These are phyloP conservation scores for Sporothrix protearum DNA, from an alignment of 2,329 filamentous ascomycete species.

Conservation along the genomic window DNA sequence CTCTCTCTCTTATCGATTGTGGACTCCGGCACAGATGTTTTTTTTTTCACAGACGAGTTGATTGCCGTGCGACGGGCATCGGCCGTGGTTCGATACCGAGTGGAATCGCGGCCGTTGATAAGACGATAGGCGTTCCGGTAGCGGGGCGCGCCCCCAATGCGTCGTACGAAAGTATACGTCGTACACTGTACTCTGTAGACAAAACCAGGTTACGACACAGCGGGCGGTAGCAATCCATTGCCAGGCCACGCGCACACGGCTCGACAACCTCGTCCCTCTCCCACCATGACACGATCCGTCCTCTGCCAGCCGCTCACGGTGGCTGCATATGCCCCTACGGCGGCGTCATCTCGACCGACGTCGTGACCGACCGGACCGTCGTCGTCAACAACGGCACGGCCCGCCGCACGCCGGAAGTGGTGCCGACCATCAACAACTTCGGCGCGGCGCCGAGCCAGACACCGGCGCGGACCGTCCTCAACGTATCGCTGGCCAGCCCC, in stretches of 20 bases:
- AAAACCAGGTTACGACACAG: no score
- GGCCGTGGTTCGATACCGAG: no score
- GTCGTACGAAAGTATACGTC: no score
- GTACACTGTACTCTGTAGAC: no score
- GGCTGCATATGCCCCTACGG: constrained; percentile 16
- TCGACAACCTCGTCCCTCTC: no score
- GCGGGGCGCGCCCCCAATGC: no score
- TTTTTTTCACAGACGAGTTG: no score
- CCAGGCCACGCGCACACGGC: no score
- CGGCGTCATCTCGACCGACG: constrained; percentile 21
- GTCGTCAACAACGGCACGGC: constrained; percentile 17
- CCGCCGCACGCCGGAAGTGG: constrained; percentile 21
- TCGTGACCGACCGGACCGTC: constrained; percentile 19
- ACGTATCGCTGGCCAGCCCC: constrained; percentile 18
- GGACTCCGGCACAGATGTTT: neutral
- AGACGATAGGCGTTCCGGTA: neutral
- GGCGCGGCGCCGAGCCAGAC: constrained; percentile 6
- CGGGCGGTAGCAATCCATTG: no score
- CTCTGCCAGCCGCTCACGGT: constrained; percentile 10
- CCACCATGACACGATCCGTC: constrained; percentile 13
- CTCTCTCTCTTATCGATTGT: neutral
- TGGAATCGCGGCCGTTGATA: no score
- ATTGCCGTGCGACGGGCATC: no score
- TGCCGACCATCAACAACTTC: constrained; percentile 16
- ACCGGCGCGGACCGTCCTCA: constrained; percentile 9